Base-by-base conservation (phyloP, 2,329 filamentous ascomycete species). In the Fusarium anthophilum region DNA sequence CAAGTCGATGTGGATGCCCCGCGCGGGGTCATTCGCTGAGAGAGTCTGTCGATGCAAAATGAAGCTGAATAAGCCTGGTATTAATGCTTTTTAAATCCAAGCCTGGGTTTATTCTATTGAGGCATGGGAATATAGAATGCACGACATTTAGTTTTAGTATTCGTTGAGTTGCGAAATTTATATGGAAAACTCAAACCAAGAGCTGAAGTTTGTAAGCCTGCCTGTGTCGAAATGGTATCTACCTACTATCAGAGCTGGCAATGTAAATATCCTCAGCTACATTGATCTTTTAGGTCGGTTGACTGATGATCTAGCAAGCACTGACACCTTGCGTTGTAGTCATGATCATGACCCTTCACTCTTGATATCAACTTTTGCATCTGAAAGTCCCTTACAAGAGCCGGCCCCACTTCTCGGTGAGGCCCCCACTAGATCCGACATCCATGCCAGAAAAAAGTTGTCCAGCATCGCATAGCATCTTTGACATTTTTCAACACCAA, bases 391-490 rank as follows among this genome's bases (percentile, higher is more conserved):
- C 45, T 47, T 63, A 17, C 39, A 69, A 55, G 56, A 43, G 6
- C 41, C 66, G 67, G 67, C 67, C 66, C 67, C 67, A 70, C 67
- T 70, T 48, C 53, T 75, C 68, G 68, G 63, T 72, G 55, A 75
- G 35, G 63, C 70, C 75, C 75, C 75, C 71, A 77, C 75, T 68
- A 28, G 59, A 69, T 54, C 66, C 65, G 57, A 53, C 61, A 75
- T 73, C 73, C 73, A 75, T 73, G 71, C 74, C 69, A 77, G 53
- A 66, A 77, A 77, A 77, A 78, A 75, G 74, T 77, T 74, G 65
- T 38, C 65, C 48, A 70, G 54, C 53, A 50, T 56, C 45, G n/a
- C 47, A 68, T 66, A 64, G 18, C 32, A 60, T 51, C 63, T 65
- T 64, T 64, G 51, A 53, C 60, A 64, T 54, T 51, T 51, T 66